phyloP scores from a whole-genome alignment of 2,329 filamentous ascomycete species.

The Calonectria crousiana region DNA sequence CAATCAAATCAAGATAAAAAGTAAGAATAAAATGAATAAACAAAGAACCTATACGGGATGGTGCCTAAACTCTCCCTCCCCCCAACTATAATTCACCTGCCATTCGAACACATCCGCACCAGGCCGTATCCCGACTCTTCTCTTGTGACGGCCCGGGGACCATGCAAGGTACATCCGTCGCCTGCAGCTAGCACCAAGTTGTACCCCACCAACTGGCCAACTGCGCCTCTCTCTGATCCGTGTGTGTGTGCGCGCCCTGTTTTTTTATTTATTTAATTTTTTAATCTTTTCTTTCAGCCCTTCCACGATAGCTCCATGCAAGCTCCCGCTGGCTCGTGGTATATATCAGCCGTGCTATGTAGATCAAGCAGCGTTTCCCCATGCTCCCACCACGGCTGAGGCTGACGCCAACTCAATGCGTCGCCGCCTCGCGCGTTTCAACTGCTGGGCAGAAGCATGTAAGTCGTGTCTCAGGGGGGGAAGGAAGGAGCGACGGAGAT shows the following conservation, averaged over 20 bases:
- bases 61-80: neutral
- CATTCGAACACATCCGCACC: constrained; percentile 5
- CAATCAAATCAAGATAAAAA: neutral
- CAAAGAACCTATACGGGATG: neutral
- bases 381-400: neutral
- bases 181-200: constrained; percentile 22
- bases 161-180: constrained; percentile 31
- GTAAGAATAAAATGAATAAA: neutral
- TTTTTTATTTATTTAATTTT: too few species aligned
- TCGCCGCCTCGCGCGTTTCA: neutral
- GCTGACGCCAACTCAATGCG: constrained; percentile 5
- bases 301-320: neutral
- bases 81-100: neutral
- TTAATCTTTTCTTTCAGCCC: neutral
- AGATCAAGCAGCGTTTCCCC: neutral
- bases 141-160: constrained; percentile 18
- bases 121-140: neutral
- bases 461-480: neutral
- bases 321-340: neutral
- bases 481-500: neutral
- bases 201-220: neutral
- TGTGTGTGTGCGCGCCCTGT: neutral
- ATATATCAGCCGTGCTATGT: neutral
- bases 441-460: neutral
- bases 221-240: constrained; percentile 1